Percentiles rank a stretch among this genome's conserved stretches.
phyloP scores from a whole-genome alignment of 2,329 filamentous ascomycete genomes.

The Sarocladiaceae sp. region DNA sequence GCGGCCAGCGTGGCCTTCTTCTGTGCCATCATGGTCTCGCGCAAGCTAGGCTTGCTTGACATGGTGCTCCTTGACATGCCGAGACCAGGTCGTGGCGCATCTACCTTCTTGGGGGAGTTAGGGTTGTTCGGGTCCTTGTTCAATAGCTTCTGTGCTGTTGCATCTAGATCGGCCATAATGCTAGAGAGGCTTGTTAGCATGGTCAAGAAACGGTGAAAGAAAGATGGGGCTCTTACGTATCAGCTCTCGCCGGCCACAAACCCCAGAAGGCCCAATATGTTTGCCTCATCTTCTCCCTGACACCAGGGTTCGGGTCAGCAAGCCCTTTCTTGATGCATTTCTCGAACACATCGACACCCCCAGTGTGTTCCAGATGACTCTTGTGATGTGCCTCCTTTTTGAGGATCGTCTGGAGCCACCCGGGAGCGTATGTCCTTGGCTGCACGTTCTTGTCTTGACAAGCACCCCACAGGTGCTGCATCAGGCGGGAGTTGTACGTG shows the following conservation, averaged over 20 bases:
- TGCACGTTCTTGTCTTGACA: constrained; percentile 92
- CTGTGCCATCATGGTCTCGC: constrained; percentile 78
- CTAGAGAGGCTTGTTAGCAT: constrained; percentile 31
- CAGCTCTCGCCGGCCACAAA: constrained; percentile 72
- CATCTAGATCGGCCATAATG: constrained; percentile 72
- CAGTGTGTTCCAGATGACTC: constrained; percentile 73
- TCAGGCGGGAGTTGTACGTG: constrained; percentile 71
- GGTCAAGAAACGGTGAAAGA: not conserved
- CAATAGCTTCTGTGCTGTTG: constrained; percentile 70
- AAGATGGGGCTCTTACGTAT: constrained; percentile 47
- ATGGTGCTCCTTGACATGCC: constrained; percentile 59
- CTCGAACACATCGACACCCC: constrained; percentile 75
- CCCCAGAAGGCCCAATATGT: constrained; percentile 80
- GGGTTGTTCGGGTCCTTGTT: constrained; percentile 82
- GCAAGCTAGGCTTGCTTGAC: constrained; percentile 59
- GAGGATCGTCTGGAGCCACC: constrained; percentile 80
- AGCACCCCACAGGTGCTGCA: constrained; percentile 79
- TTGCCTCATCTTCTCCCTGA: constrained; percentile 77
- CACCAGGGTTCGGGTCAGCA: constrained; percentile 81
- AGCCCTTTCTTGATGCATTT: constrained; percentile 87
- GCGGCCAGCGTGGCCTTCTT: constrained; percentile 55
- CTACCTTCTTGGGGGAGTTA: constrained; percentile 54
- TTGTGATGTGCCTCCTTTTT: constrained; percentile 74
- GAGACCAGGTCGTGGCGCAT: constrained; percentile 47
- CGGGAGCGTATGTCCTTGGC: constrained; percentile 69